phyloP scores from a whole-genome alignment of 768 basidiomycete genomes.

The Pleurotus sapidus region DNA sequence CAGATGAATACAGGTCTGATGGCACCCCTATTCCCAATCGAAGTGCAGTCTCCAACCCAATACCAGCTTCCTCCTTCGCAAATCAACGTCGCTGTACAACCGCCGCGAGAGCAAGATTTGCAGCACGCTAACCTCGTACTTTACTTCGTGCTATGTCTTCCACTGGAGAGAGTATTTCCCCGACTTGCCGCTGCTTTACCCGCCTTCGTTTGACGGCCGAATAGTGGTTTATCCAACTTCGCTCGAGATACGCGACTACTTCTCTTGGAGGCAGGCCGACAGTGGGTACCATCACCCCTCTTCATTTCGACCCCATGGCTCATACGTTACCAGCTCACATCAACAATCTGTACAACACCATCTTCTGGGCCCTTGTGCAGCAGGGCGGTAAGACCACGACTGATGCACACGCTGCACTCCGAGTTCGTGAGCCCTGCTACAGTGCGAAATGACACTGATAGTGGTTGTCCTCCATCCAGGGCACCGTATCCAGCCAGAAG shows the following conservation, averaged over 20 bases:
- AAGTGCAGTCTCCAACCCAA: not conserved
- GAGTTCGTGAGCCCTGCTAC: conserved; percentile 38
- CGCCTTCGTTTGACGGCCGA: conserved; percentile 92
- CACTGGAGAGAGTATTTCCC: conserved; percentile 84
- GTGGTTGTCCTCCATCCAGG: conserved; percentile 40
- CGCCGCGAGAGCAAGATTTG: conserved; percentile 86
- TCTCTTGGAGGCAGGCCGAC: conserved; percentile 94
- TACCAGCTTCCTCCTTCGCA: conserved; percentile 80
- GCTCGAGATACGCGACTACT: conserved; percentile 83
- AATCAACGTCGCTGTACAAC: conserved; percentile 75
- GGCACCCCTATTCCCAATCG: not conserved
- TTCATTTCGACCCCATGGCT: not conserved
- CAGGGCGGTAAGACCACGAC: conserved; percentile 74
- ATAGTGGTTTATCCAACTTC: conserved; percentile 77
- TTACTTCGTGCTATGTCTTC: conserved; percentile 89
- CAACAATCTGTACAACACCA: conserved; percentile 96
- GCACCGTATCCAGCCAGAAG: conserved; percentile 86
- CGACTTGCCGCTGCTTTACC: conserved; percentile 65
- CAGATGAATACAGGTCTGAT: conserved; percentile 90
- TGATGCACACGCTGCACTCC: conserved; percentile 79
- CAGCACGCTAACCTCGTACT: conserved; percentile 78
- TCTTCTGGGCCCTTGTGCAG: conserved; percentile 91
- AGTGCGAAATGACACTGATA: not conserved
- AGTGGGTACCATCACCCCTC: conserved; percentile 51
- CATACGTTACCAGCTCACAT: conserved; percentile 77